Base-by-base conservation (phyloP, 164 flowering plant species). In the Euptelea pleiosperma region DNA sequence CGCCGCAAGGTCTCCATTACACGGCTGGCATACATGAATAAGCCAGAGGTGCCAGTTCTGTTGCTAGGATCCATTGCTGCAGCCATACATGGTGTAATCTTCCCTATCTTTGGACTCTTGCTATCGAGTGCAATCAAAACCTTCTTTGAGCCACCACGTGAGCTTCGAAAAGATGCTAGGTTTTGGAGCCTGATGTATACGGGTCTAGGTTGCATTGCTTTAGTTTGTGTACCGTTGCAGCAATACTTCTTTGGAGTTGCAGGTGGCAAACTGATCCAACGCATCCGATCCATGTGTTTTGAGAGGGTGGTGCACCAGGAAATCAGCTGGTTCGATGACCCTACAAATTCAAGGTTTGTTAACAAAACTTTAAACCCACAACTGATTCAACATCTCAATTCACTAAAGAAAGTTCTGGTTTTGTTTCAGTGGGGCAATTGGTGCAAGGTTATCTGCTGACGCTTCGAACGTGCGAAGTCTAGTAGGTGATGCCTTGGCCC, bases 271-370 rank as follows among this genome's bases (percentile, higher is more conserved):
- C 67, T 84, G 55, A 75, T 87, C 0, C 57, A 65, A 42, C 58
- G 94, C 25, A 74, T 84, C 21, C 77, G 94, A 25, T 70, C 88
- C 22, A 15, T 79, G 72, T 70, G 81, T 6, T 84, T 87, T 34
- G 64, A 69, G 50, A 82, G 74, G 58, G 77, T 82, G 18, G 85
- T 82, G 6, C 78, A 81, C 68, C 85, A 82, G 61, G 78, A 84
- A 62, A 82, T 84, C 31, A 75, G 85, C 39, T 86, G 86, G 90
- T 84, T 86, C 51, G 90, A 86, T 48, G 82, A 82, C 31, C 78
- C 86, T 57, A 46, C 65, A 40, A 76, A 87, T 63, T 78, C 91
- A 62, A 87, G 91, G 89, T 82, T 5, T n/a, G 63, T 49, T 26
- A 0, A 16, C 7, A 15, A 36, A 39, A 1, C 26, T 16, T 4